Conservation (phyloP, 1,139 yeast species). For the Debaryomycetaceae sp. region DNA sequence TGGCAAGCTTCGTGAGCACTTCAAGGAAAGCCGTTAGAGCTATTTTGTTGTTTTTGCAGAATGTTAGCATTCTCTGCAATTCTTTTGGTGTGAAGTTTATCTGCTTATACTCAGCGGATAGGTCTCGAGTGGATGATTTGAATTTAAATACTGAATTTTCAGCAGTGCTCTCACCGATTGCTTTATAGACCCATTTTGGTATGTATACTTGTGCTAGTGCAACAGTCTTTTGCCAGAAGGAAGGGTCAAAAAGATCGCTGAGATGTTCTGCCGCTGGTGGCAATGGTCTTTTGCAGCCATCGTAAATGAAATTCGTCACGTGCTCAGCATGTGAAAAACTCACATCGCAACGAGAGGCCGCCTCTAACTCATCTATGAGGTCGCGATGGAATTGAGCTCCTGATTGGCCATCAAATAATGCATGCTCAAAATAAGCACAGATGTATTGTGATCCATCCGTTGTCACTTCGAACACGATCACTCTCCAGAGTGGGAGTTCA, state of each 20-base stretch:
- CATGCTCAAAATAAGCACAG: conserved; percentile 29
- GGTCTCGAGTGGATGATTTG: conserved; percentile 11
- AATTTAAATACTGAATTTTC: conserved; percentile 3
- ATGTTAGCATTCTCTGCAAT: conserved; percentile 11
- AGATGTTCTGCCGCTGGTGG: conserved; percentile 8
- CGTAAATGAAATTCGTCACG: neutral
- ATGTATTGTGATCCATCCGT: conserved; percentile 14
- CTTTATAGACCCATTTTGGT: neutral
- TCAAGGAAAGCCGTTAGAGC: conserved; percentile 26
- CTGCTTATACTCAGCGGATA: conserved; percentile 13
- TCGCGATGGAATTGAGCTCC: conserved; percentile 31
- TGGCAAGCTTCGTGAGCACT: conserved; percentile 9
- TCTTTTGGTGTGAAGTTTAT: conserved; percentile 13
- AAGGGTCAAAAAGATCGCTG: conserved; percentile 7
- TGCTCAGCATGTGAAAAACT: neutral
- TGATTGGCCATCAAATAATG: conserved; percentile 32
- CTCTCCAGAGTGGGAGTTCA: conserved; percentile 27
- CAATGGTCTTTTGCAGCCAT: conserved; percentile 2
- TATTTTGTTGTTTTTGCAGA: conserved; percentile 14
- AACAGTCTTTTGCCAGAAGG: neutral
- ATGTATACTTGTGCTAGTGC: neutral
- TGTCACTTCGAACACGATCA: conserved; percentile 19
- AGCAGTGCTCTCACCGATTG: neutral
- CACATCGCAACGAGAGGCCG: conserved; percentile 5
- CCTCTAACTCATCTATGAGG: conserved; percentile 17